Evolutionary conservation across 345 rosid species (phyloP), one percentile per base, ranked within the genome.

Genomic region (Pistacia vera): DNA sequence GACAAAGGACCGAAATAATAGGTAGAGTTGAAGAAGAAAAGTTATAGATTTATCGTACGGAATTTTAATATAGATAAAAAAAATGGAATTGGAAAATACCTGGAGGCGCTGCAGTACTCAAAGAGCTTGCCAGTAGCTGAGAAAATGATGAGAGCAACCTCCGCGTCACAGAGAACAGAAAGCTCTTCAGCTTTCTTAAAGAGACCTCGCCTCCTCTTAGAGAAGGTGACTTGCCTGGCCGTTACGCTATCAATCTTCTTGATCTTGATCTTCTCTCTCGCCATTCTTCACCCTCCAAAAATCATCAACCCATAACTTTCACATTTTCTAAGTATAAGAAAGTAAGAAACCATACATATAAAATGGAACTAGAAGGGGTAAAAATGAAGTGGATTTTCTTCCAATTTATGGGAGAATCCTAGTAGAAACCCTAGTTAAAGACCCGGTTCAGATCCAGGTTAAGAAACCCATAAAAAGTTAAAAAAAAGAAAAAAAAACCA

Each of bases 101-200:
- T 84, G 79, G 90, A 82, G 46, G 46, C 8, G 88, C 85, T 85
- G 48, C 88, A 79, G 57, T 48, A 84, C 74, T 89, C 88, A 41
- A 85, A 82, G 70, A 85, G 85, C 78, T 89, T 85, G 63, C 92
- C 85, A 17, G 86, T 83, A 55, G 90, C 83, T 0, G 92, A 84
- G 83, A 87, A 89, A 56, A 89, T 44, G 75, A 89, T 77, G 66
- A 89, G 74, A 65, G 85, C 87, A 73, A 86, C 88, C 44, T 86
- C 87, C 16, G 90, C 90, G 73, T 86, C 90, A 5, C 92, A 86
- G 12, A 86, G 83, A 66, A 86, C 88, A 1, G 92, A 85, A 44
- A 89, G 89, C 85, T 89, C 92, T 68, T 79, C 77, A 33, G 90
- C 88, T 80, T 89, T 89, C 79, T 89, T 87, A 77, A 85, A 79